phyloP scores from a whole-genome alignment of 805 yeast genomes.

The Maudiozyma saulgeensis region DNA sequence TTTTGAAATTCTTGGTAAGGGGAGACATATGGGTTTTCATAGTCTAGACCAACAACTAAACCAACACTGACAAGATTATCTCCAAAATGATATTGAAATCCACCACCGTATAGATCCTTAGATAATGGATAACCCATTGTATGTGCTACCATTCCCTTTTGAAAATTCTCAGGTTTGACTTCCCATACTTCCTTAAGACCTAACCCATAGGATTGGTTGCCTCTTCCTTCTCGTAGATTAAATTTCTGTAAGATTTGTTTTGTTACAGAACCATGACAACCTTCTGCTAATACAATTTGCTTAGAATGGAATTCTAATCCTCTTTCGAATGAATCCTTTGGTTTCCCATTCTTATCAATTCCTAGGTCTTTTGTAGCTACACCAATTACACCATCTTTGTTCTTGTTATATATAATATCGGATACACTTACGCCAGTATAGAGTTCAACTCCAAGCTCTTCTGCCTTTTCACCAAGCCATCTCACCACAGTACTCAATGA shows the following conservation, averaged over 20 bases:
- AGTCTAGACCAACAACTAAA: conserved; percentile 89
- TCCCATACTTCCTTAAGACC: conserved; percentile 98
- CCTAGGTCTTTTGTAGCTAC: conserved; percentile 95
- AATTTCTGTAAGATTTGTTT: conserved; percentile 66
- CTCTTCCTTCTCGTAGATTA: conserved; percentile 51
- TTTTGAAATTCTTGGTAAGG: conserved; percentile 95
- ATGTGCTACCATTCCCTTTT: conserved; percentile 74
- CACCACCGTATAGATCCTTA: conserved; percentile 82
- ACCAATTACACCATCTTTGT: conserved; percentile 52
- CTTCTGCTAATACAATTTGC: conserved; percentile 85
- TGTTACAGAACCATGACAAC: conserved; percentile 93
- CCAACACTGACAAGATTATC: conserved; percentile 89
- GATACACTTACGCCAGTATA: conserved; percentile 85
- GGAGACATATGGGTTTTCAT: conserved; percentile 86
- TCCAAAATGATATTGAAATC: conserved; percentile 94
- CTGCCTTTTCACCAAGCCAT: conserved; percentile 80
- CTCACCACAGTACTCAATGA: conserved; percentile 74
- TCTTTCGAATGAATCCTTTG: conserved; percentile 78
- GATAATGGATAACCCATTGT: conserved; percentile 82
- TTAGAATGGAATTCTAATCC: conserved; percentile 97
- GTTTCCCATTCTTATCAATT: conserved; percentile 59
- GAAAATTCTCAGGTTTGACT: conserved; percentile 71
- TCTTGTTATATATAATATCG: conserved; percentile 57
- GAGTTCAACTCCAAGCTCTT: conserved; percentile 85
- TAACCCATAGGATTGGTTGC: conserved; percentile 84